These are phyloP conservation scores for Limonomyces culmigenus DNA, from an alignment of 1,284 basidiomycete species.

Conservation along the genomic window DNA sequence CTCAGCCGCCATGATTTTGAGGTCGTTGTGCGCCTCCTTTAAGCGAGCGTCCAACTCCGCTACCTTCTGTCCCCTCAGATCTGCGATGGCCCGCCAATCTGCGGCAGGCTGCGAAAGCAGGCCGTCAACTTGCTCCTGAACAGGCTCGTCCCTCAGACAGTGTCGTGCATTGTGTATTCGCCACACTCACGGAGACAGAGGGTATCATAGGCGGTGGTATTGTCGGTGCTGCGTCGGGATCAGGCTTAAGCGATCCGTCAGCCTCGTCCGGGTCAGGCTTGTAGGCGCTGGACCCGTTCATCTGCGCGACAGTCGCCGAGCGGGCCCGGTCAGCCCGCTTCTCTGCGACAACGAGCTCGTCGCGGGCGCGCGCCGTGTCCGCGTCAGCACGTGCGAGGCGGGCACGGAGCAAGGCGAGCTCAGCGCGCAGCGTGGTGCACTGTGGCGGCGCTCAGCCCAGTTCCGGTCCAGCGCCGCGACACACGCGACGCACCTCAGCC, in stretches of 20 bases:
- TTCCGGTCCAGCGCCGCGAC: no score
- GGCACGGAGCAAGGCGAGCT: constrained; percentile 39
- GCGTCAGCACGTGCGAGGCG: constrained; percentile 37
- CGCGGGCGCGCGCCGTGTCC: constrained; percentile 35
- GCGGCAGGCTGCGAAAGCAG: no score
- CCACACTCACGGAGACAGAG: background rate
- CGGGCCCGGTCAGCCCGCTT: constrained; percentile 59
- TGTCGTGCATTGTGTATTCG: constrained; percentile 6
- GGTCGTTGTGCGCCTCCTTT: no score
- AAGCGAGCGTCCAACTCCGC: constrained; percentile 23
- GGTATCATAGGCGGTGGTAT: background rate
- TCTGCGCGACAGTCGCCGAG: constrained; percentile 16
- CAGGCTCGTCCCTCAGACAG: no score
- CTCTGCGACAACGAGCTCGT: constrained; percentile 46
- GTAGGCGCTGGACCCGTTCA: background rate
- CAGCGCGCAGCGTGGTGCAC: constrained; percentile 41
- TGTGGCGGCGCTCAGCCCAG: no score
- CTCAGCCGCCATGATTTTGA: background rate
- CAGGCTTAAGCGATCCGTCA: no score
- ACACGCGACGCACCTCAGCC: constrained; percentile 36
- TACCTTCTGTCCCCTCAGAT: constrained; percentile 24
- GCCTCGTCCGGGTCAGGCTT: no score
- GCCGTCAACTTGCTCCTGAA: no score
- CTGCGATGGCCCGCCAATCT: constrained; percentile 18
- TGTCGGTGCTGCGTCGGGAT: no score